Evolutionary conservation across 371 early-diverging fungal genomes (phyloP).

Genomic region (Rhizomucor pusillus): DNA sequence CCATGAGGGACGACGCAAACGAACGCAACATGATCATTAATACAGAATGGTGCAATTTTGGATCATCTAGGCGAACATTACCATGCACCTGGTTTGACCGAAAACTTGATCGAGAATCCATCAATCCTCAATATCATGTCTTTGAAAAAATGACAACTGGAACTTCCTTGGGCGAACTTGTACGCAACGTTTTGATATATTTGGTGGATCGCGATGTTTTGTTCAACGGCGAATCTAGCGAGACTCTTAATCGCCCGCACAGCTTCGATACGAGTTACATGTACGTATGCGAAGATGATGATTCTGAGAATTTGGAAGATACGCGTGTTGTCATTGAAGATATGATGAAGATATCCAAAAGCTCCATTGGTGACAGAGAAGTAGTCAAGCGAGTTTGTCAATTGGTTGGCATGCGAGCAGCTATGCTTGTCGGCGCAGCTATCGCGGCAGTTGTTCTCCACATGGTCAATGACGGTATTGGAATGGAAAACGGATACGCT

Average conservation of each 20-base stretch:
- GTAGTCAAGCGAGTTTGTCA: slow-evolving; percentile 67
- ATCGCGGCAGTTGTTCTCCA: slow-evolving; percentile 65
- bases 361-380: slow-evolving; percentile 63
- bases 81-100: slow-evolving; percentile 86
- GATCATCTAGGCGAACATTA: slow-evolving; percentile 68
- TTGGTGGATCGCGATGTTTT: slow-evolving; percentile 73
- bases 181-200: slow-evolving; percentile 74
- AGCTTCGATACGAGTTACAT: slow-evolving; percentile 81
- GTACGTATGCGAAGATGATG: slow-evolving; percentile 53
- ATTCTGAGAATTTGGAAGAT: slow-evolving; percentile 51
- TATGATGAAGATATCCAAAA: slow-evolving; percentile 41
- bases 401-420: slow-evolving; percentile 66
- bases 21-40: slow-evolving; percentile 75
- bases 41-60: slow-evolving; percentile 86
- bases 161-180: slow-evolving; percentile 90
- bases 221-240: slow-evolving; percentile 69
- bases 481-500: slow-evolving; percentile 55
- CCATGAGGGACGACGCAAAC: slow-evolving; percentile 39
- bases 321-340: slow-evolving; percentile 64
- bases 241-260: slow-evolving; percentile 60
- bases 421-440: slow-evolving; percentile 63
- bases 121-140: slow-evolving; percentile 76
- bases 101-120: slow-evolving; percentile 74
- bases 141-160: slow-evolving; percentile 97
- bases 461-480: slow-evolving; percentile 36